Evolutionary conservation across 331 rosid species (phyloP).

Genomic region (Pyracantha coccinea): DNA sequence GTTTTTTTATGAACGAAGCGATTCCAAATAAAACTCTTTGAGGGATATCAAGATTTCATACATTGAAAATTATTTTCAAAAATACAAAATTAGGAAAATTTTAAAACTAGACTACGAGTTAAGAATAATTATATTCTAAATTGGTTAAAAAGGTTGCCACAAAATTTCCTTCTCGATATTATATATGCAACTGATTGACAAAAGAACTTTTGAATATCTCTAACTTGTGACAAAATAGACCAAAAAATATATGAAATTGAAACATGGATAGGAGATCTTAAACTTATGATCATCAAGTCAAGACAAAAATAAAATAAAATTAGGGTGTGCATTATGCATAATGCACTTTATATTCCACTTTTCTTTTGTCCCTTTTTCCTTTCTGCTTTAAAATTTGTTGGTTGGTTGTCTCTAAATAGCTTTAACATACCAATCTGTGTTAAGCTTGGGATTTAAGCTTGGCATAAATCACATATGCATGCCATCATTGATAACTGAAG

Average conservation of each 20-base stretch:
- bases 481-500: slow-evolving; percentile 24
- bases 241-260: too few species aligned
- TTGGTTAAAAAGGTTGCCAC: neutral
- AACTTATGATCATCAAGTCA: neutral
- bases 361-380: slow-evolving; percentile 18
- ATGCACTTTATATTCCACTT: slow-evolving; percentile 25
- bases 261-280: neutral
- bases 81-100: too few species aligned
- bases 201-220: neutral
- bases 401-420: slow-evolving; percentile 9
- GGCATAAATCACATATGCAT: slow-evolving; percentile 27
- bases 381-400: slow-evolving; percentile 4
- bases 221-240: neutral
- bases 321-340: slow-evolving; percentile 7
- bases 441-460: slow-evolving; percentile 46
- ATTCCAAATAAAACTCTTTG: neutral
- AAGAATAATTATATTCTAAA: too few species aligned
- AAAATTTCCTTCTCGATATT: too few species aligned
- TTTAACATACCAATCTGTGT: slow-evolving; percentile 25
- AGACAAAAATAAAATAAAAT: slow-evolving; percentile 3
- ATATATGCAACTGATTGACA: too few species aligned
- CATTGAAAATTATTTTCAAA: neutral
- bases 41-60: neutral
- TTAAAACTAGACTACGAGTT: neutral
- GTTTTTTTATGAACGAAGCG: neutral